Percentiles rank a stretch among this genome's conserved stretches.
These are phyloP conservation scores for Sutorius eximius DNA, from an alignment of 1,284 basidiomycete genomes.

Conservation along the genomic window DNA sequence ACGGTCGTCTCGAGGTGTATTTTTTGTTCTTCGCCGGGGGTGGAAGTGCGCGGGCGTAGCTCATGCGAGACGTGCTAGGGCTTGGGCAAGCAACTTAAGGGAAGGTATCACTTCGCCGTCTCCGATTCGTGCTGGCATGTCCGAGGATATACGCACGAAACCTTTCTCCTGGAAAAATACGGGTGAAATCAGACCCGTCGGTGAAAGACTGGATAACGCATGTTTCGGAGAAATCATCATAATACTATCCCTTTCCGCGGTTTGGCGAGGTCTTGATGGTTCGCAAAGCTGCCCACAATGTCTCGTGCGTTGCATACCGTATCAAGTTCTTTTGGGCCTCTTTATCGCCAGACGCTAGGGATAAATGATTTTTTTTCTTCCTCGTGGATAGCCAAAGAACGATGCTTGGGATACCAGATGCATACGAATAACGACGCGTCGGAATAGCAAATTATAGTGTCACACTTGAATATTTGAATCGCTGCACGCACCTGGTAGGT, in stretches of 20 bases:
- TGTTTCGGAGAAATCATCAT: background rate
- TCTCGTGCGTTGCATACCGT: background rate
- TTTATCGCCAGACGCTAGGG: background rate
- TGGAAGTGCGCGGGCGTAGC: background rate
- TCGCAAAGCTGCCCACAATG: background rate
- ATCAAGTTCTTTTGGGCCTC: background rate
- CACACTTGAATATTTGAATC: background rate
- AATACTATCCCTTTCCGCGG: background rate
- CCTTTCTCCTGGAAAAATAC: background rate
- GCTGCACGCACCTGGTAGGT: too few relatives aligned
- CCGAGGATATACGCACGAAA: background rate
- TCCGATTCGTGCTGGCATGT: background rate
- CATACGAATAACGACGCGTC: background rate
- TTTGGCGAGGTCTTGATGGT: background rate
- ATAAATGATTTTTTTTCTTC: background rate
- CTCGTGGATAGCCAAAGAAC: background rate
- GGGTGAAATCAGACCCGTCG: background rate
- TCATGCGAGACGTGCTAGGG: background rate
- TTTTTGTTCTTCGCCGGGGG: background rate
- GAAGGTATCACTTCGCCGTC: background rate
- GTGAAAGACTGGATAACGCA: background rate
- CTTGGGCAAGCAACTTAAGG: background rate
- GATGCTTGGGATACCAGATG: background rate
- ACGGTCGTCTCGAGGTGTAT: background rate
- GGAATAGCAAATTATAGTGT: too few relatives aligned